Conservation (phyloP, 1,139 yeast species). For the Petasospora fabianii region DNA sequence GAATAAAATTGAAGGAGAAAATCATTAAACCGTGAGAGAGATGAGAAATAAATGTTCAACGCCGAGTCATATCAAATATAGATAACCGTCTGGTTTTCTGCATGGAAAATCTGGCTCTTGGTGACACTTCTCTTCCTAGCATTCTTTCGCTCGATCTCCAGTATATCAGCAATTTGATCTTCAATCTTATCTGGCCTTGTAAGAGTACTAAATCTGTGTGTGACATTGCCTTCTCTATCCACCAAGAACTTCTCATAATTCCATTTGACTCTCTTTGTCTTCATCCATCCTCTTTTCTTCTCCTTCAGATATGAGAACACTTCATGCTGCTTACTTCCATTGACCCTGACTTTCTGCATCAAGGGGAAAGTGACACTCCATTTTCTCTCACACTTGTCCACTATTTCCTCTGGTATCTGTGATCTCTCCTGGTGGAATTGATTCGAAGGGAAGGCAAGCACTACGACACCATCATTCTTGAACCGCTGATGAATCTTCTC, state of each 20-base stretch:
- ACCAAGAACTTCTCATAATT: conserved; percentile 88
- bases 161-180: conserved; percentile 1
- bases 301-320: conserved; percentile 70
- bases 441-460: conserved; percentile 86
- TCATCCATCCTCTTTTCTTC: conserved; percentile 54
- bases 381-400: conserved; percentile 49
- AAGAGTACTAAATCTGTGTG: conserved; percentile 48
- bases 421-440: conserved; percentile 90
- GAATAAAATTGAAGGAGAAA: too few relatives aligned
- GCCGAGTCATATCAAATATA: conserved; percentile 11
- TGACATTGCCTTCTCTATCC: conserved; percentile 64
- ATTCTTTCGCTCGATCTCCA: conserved; percentile 1
- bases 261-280: conserved; percentile 84
- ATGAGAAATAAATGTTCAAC: too few relatives aligned
- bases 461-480: conserved; percentile 60
- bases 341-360: conserved; percentile 75
- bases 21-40: too few relatives aligned
- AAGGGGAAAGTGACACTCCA: conserved; percentile 64
- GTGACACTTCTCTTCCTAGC: neutral
- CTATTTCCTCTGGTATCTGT: conserved; percentile 54
- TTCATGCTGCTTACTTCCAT: conserved; percentile 71
- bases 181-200: conserved; percentile 10
- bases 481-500: conserved; percentile 73
- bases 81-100: conserved; percentile 13
- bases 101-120: conserved; percentile 2